Evolutionary conservation across 2,329 filamentous ascomycete species (phyloP), one percentile per base, ranked within the genome.

Genomic region (Claviceps africana): DNA sequence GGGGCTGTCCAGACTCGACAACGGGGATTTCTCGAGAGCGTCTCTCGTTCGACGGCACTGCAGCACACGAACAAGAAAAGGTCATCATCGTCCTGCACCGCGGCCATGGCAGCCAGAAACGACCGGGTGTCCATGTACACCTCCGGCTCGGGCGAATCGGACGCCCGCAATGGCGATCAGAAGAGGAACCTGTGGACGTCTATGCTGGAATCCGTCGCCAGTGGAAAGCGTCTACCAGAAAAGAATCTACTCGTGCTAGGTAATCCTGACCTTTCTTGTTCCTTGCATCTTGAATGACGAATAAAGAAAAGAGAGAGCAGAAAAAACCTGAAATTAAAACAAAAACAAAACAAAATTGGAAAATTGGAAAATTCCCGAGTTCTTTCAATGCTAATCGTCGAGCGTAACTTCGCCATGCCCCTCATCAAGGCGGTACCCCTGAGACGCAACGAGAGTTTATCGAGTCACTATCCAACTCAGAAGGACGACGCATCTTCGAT

Each of bases 181-280:
- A 90, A 88, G 72, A 88, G 87, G 70, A 88, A 95, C 65, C 83
- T 96, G 69, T 96, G 91, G 91, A 90, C 86, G 55, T 89, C 88
- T 45, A 88, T 96, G 85, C 77, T 96, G 59, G 88, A 94, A 68
- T 84, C 81, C 51, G 90, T 93, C 60, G 88, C 90, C 60, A 95
- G 86, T 69, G 88, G 87, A 59, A 94, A 93, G 74, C 80, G 86
- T 60, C 72, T 96, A 62, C 88, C 89, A 6, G 88, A 95, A 70
- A 96, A 95, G 78, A 94, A 90, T 65, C 71, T 96, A 56, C 71
- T 96, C 43, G 83, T 96, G 22, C 72, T 96, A 65, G 89, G 88
- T 88, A 75, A 43, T 21, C 15, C 4, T 22, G 46, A 19, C 10
- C 2, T 37, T 11, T 9, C 7, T 37, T 15, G 17, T 22, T 11